Base-by-base conservation (phyloP, 805 yeast species). In the Kazachstania africana region DNA sequence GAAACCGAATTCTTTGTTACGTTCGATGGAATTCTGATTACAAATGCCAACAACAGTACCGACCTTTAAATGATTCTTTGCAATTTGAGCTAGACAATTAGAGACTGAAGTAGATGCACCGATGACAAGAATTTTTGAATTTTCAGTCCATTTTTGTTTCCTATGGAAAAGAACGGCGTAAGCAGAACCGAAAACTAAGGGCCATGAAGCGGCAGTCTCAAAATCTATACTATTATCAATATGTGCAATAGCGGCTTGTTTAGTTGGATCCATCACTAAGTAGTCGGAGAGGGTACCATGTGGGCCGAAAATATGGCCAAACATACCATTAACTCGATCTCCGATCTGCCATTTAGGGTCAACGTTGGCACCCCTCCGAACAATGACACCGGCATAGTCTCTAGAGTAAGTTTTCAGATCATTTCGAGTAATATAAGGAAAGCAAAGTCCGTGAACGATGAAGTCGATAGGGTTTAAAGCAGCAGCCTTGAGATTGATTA, bases 41-140 rank as follows among this genome's bases (percentile, higher is more conserved):
- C 77, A 70, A 3, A 74, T 64, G 16, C 70, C 74, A 4, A 70
- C 75, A 16, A 82, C 68, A 9, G 64, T 63, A 16, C 57, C 55
- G 6, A 72, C 70, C 2, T 62, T 54, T 34, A 60, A 60, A 28
- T 55, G 48, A 24, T 64, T 50, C 49, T 69, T 75, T 8, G 77
- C 71, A 25, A 79, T 50, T 50, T 75, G 81, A 22, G 72, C 58
- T 4, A 66, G 61, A 36, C 61, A 64, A 18, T 64, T 48, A 15
- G 87, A 85, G 10, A 78, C 85, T 9, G 76, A 57, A 1, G 93
- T 74, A 6, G 80, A 75, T 16, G 79, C 88, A 24, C 94, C 94
- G 28, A 79, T 58, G 14, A 82, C 65, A 29, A 80, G 60, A 4
- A 78, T 69, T 36, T 63, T 67, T 4, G 72, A 59, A 12, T 59